Percentiles rank a stretch among this genome's conserved stretches.
These are phyloP conservation scores for Pleodorina starrii DNA, from an alignment of 139 green algal species.

Conservation along the genomic window DNA sequence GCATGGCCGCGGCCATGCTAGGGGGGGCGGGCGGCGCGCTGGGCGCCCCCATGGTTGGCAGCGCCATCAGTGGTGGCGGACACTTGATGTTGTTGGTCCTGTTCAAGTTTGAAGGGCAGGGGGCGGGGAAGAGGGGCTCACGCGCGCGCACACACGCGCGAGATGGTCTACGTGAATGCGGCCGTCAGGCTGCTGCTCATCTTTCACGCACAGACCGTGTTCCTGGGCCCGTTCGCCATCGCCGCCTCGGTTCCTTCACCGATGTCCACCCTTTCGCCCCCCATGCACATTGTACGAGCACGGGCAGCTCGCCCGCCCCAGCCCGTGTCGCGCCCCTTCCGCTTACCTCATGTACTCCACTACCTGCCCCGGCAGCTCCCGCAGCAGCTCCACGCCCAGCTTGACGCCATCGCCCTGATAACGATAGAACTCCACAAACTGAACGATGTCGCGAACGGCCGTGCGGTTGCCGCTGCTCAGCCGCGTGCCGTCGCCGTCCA, in stretches of 20 bases:
- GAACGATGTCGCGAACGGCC: slow-evolving; percentile 68
- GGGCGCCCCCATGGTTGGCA: neutral
- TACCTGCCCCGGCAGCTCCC: slow-evolving; percentile 70
- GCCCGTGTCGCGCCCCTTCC: too few relatives aligned
- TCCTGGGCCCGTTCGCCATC: too few relatives aligned
- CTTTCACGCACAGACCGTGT: too few relatives aligned
- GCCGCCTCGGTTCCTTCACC: too few relatives aligned
- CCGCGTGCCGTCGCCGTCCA: slow-evolving; percentile 45
- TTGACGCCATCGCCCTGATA: slow-evolving; percentile 47
- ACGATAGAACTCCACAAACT: slow-evolving; percentile 66
- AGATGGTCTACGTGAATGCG: too few relatives aligned
- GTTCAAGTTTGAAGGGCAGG: neutral
- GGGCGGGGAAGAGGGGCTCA: too few relatives aligned
- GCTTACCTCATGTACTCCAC: slow-evolving; percentile 59
- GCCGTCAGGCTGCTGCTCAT: too few relatives aligned
- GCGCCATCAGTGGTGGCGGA: neutral
- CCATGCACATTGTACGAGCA: too few relatives aligned
- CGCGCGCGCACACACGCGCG: too few relatives aligned
- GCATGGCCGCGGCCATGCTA: neutral
- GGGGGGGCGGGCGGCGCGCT: neutral
- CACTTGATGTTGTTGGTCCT: slow-evolving; percentile 20
- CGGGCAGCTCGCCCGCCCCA: too few relatives aligned
- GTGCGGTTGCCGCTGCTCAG: slow-evolving; percentile 16
- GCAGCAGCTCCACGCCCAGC: slow-evolving; percentile 64
- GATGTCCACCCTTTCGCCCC: too few relatives aligned